A percentile compares a stretch with the other conserved stretches of the same genome.
Evolutionary conservation across 2,329 filamentous ascomycete species (phyloP).

Genomic region (Pseudogymnoascus sp.): DNA sequence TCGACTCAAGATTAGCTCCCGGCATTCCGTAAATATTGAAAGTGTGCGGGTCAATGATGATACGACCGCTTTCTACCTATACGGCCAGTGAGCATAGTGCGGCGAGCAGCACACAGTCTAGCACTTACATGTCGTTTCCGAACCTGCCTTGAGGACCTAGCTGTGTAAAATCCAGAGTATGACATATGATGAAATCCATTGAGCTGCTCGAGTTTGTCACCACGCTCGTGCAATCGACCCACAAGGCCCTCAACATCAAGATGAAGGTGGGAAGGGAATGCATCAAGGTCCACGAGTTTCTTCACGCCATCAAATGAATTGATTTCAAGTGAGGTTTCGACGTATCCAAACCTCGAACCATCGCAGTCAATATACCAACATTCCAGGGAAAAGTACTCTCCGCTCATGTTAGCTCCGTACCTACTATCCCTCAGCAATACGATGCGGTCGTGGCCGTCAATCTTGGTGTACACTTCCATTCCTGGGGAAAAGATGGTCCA

Average conservation of each 20-base stretch:
- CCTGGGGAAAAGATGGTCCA: conserved; percentile 29
- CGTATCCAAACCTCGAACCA: conserved; percentile 16
- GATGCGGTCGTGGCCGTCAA: conserved; percentile 16
- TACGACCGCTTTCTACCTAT: conserved; percentile 16
- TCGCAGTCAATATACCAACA: conserved; percentile 16
- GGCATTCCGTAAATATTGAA: conserved; percentile 15
- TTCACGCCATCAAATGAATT: conserved; percentile 13
- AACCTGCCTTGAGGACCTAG: conserved; percentile 14
- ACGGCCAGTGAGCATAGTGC: conserved; percentile 5
- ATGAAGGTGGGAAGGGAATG: conserved; percentile 15
- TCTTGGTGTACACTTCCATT: conserved; percentile 16
- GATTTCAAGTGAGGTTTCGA: conserved; percentile 14
- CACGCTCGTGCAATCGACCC: conserved; percentile 11
- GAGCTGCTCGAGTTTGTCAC: conserved; percentile 12
- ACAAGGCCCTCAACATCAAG: conserved; percentile 11
- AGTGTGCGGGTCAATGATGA: conserved; percentile 17
- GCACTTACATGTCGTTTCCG: conserved; percentile 15
- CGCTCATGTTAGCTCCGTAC: conserved; percentile 19
- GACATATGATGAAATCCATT: conserved; percentile 16
- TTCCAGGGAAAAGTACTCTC: conserved; percentile 14
- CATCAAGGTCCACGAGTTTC: conserved; percentile 13
- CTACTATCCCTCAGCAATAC: conserved; percentile 16
- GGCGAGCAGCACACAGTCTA: neutral
- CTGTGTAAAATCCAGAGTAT: conserved; percentile 17
- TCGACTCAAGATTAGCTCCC: conserved; percentile 11